A percentile compares a stretch with the other conserved stretches of the same genome.
Conservation (phyloP, 1,284 basidiomycete genomes). For the Trichosporon coremiiforme region DNA sequence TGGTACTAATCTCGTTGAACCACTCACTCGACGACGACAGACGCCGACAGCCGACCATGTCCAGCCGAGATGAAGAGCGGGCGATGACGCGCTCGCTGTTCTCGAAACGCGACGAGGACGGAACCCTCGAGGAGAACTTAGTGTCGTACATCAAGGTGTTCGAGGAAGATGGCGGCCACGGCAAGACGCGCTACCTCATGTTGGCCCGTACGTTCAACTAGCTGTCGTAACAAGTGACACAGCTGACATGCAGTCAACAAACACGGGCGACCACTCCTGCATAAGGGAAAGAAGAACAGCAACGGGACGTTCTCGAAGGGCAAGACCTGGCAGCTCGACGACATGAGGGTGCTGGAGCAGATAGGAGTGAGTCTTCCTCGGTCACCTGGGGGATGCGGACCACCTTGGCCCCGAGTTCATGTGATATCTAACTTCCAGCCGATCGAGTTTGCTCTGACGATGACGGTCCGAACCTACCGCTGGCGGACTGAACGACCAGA, state of each 20-base stretch:
- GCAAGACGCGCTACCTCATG: slow-evolving; percentile 82
- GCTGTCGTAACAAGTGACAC: neutral
- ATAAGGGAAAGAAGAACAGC: slow-evolving; percentile 95
- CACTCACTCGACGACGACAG: neutral
- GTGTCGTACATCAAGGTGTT: slow-evolving; percentile 85
- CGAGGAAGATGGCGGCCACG: slow-evolving; percentile 68
- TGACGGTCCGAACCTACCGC: slow-evolving; percentile 74
- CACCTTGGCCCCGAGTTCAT: neutral
- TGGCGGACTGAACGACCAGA: slow-evolving; percentile 76
- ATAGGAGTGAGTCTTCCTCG: slow-evolving; percentile 63
- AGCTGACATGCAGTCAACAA: slow-evolving; percentile 61
- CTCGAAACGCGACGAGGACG: slow-evolving; percentile 64
- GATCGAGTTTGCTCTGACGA: slow-evolving; percentile 73
- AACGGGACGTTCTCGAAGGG: slow-evolving; percentile 96
- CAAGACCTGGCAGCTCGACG: slow-evolving; percentile 89
- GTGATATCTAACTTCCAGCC: slow-evolving; percentile 58
- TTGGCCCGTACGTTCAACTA: slow-evolving; percentile 71
- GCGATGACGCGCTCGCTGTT: slow-evolving; percentile 80
- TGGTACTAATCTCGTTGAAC: neutral
- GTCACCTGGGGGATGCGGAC: neutral
- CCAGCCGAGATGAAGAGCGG: slow-evolving; percentile 26
- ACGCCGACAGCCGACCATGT: neutral
- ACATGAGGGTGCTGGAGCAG: slow-evolving; percentile 78
- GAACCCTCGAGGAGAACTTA: slow-evolving; percentile 71
- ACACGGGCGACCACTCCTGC: slow-evolving; percentile 71